Percentiles rank a stretch among this genome's conserved stretches.
Conservation (phyloP, 2,329 filamentous ascomycete genomes). For the Cladophialophora chaetospira region DNA sequence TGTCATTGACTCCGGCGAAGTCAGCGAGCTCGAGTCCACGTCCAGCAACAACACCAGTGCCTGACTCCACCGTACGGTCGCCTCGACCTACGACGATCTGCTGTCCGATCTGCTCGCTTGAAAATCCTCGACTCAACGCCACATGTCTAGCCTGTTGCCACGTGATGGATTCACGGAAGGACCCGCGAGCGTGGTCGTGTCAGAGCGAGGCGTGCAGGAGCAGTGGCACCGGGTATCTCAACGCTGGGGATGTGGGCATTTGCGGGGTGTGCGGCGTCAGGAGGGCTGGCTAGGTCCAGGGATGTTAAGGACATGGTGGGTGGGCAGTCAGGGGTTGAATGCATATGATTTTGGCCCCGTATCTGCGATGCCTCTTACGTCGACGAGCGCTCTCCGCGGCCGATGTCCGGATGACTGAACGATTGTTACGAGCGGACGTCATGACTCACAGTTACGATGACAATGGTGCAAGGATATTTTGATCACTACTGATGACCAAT, state of each 20-base stretch:
- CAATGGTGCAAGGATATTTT: too few relatives aligned
- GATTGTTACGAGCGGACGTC: too few relatives aligned
- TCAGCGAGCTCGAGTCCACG: neutral
- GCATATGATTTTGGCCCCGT: too few relatives aligned
- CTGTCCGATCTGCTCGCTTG: constrained; percentile 69
- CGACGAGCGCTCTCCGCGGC: neutral
- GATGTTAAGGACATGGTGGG: too few relatives aligned
- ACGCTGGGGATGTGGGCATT: constrained; percentile 67
- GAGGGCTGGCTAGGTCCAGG: constrained; percentile 34
- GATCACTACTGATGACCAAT: too few relatives aligned
- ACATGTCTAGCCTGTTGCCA: constrained; percentile 72
- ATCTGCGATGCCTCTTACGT: too few relatives aligned
- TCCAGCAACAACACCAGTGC: neutral
- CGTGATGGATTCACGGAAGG: constrained; percentile 60
- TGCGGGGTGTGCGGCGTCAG: constrained; percentile 68
- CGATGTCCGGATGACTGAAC: neutral
- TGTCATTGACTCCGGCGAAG: neutral
- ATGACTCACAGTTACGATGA: too few relatives aligned
- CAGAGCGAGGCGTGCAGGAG: constrained; percentile 56
- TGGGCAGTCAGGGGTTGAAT: neutral
- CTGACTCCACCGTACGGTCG: neutral
- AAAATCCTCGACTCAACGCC: constrained; percentile 56
- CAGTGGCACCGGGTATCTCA: constrained; percentile 59
- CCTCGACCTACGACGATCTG: constrained; percentile 7
- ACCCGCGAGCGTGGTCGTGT: constrained; percentile 67